Evolutionary conservation across 1,139 yeast genomes (phyloP).

Genomic region (Martiniozyma asiatica): DNA sequence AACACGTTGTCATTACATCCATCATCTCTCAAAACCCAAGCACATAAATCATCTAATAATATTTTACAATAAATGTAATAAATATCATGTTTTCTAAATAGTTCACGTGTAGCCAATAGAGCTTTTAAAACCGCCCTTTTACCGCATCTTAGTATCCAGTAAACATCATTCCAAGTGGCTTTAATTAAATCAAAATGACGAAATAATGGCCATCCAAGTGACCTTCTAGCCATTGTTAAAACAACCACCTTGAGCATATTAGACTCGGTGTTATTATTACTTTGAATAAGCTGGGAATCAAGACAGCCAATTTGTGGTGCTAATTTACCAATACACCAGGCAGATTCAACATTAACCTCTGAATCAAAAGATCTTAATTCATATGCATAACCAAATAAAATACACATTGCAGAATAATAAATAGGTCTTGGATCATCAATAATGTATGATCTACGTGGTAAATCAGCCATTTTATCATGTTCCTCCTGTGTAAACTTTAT

Average conservation of each 20-base stretch:
- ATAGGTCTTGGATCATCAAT: slow-evolving; percentile 40
- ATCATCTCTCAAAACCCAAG: slow-evolving; percentile 61
- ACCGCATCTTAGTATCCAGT: slow-evolving; percentile 55
- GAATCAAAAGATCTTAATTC: slow-evolving; percentile 60
- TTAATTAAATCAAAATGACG: slow-evolving; percentile 50
- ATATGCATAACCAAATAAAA: slow-evolving; percentile 63
- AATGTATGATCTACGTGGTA: slow-evolving; percentile 55
- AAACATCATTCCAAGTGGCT: slow-evolving; percentile 69
- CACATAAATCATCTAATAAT: slow-evolving; percentile 66
- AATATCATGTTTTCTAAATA: slow-evolving; percentile 78
- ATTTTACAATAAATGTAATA: slow-evolving; percentile 78
- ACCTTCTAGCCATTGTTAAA: slow-evolving; percentile 53
- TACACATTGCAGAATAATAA: slow-evolving; percentile 49
- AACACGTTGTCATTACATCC: slow-evolving; percentile 36
- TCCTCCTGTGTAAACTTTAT: slow-evolving; percentile 48
- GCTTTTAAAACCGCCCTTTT: slow-evolving; percentile 50
- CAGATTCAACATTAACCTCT: slow-evolving; percentile 74
- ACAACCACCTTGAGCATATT: slow-evolving; percentile 39
- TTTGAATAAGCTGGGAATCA: slow-evolving; percentile 42
- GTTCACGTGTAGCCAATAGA: slow-evolving; percentile 49
- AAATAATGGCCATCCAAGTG: slow-evolving; percentile 70
- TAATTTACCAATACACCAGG: slow-evolving; percentile 86
- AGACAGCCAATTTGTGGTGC: slow-evolving; percentile 66
- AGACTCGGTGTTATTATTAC: slow-evolving; percentile 24
- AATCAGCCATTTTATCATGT: slow-evolving; percentile 50